Conservation (phyloP, 2,329 filamentous ascomycete genomes). For the Colletotrichum cordylinicola region DNA sequence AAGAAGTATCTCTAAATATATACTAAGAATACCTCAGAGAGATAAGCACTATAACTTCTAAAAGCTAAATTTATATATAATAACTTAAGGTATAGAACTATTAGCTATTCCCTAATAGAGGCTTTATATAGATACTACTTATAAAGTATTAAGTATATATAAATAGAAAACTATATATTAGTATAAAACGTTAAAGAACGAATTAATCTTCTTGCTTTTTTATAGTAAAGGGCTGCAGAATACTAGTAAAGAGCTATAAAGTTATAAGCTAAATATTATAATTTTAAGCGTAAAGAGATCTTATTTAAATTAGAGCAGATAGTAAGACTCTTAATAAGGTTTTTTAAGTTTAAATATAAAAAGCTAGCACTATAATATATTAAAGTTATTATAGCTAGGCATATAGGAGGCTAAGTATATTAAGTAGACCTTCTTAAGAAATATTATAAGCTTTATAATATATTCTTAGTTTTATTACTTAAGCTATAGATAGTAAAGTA, state of each 20-base stretch:
- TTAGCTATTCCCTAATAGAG: neutral
- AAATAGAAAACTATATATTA: neutral
- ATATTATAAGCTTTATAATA: too few species aligned
- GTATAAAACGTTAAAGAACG: neutral
- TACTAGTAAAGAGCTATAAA: neutral
- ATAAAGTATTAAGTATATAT: neutral
- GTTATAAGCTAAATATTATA: neutral
- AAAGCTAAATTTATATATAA: slow-evolving; percentile 6
- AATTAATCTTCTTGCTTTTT: neutral
- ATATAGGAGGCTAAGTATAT: too few species aligned
- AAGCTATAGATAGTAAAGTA: too few species aligned
- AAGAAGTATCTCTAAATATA: too few species aligned
- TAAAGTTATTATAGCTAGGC: too few species aligned
- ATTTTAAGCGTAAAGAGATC: neutral
- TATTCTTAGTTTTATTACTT: too few species aligned
- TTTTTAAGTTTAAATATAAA: too few species aligned
- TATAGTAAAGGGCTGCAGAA: neutral
- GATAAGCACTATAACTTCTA: neutral
- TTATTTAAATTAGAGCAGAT: neutral
- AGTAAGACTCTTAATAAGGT: too few species aligned
- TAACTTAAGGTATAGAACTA: too few species aligned
- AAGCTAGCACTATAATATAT: too few species aligned
- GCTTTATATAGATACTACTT: neutral
- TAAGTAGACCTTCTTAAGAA: too few species aligned
- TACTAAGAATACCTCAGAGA: neutral